These are phyloP conservation scores for Fomes fomentarius DNA, from an alignment of 1,284 basidiomycete genomes.

Conservation along the genomic window DNA sequence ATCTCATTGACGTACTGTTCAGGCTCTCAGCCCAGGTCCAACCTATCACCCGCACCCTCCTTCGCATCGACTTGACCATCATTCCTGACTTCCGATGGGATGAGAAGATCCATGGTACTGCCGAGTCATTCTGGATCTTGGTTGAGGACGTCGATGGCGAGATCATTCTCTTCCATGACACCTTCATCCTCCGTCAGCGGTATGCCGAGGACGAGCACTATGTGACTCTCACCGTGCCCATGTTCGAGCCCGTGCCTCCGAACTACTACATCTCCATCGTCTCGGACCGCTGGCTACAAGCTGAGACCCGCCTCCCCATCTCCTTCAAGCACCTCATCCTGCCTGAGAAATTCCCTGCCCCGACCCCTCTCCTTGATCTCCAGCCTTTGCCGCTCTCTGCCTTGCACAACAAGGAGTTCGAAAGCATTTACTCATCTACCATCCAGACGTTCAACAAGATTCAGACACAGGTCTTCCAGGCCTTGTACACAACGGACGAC, in stretches of 20 bases:
- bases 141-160: constrained; percentile 99
- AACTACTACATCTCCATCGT: constrained; percentile 97
- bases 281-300: constrained; percentile 95
- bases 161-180: constrained; percentile 92
- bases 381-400: constrained; percentile 91
- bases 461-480: constrained; percentile 99
- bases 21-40: constrained; percentile 92
- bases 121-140: constrained; percentile 90
- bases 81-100: constrained; percentile 98
- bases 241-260: constrained; percentile 96
- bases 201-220: constrained; percentile 95
- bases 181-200: constrained; percentile 88
- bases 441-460: constrained; percentile 96
- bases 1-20: constrained; percentile 3
- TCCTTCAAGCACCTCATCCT: constrained; percentile 98
- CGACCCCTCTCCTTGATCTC: constrained; percentile 92
- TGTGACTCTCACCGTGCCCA: constrained; percentile 92
- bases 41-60: constrained; percentile 87
- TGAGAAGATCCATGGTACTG: constrained; percentile 87
- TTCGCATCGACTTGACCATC: constrained; percentile 90
- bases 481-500: constrained; percentile 94
- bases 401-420: constrained; percentile 90
- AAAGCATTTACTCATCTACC: constrained; percentile 79
- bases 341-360: constrained; percentile 94
- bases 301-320: constrained; percentile 92